These are phyloP conservation scores for Linderina pennispora DNA, from an alignment of 192 early-diverging fungal species.

Conservation along the genomic window DNA sequence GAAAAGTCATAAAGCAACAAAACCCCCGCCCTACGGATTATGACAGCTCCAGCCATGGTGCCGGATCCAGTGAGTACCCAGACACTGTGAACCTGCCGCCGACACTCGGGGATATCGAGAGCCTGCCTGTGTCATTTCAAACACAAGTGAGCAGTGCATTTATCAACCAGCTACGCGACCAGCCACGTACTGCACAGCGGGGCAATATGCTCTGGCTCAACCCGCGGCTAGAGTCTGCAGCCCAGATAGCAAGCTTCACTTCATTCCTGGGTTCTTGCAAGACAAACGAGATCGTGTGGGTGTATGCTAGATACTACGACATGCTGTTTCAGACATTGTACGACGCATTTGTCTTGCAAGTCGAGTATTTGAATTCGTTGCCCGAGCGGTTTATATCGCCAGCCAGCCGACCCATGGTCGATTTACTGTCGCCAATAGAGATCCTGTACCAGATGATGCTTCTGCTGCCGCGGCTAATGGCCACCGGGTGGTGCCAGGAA, in stretches of 20 bases:
- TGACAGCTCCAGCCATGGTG: slow-evolving; percentile 15
- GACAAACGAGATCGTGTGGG: slow-evolving; percentile 32
- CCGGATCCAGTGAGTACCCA: slow-evolving; percentile 16
- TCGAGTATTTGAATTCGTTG: slow-evolving; percentile 27
- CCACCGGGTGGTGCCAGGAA: slow-evolving; percentile 23
- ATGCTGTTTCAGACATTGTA: slow-evolving; percentile 21
- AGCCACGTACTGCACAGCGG: slow-evolving; percentile 1
- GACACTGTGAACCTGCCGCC: slow-evolving; percentile 21
- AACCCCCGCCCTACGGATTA: too few species aligned
- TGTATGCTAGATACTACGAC: slow-evolving; percentile 21
- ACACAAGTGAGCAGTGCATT: slow-evolving; percentile 7
- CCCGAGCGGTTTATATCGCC: slow-evolving; percentile 35
- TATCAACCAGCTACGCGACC: slow-evolving; percentile 12
- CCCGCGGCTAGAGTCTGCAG: slow-evolving; percentile 1
- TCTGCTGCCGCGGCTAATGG: slow-evolving; percentile 22
- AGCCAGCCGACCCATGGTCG: background rate
- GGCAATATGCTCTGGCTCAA: slow-evolving; percentile 29
- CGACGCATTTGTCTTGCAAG: slow-evolving; percentile 11
- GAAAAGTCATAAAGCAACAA: too few species aligned
- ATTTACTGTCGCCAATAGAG: slow-evolving; percentile 18
- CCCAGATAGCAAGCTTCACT: slow-evolving; percentile 9
- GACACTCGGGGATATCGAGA: slow-evolving; percentile 8
- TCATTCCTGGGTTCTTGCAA: slow-evolving; percentile 3
- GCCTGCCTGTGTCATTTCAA: slow-evolving; percentile 23
- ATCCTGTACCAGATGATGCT: slow-evolving; percentile 23